phyloP scores from a whole-genome alignment of 1,284 basidiomycete genomes.

The Leccinum solheimii region DNA sequence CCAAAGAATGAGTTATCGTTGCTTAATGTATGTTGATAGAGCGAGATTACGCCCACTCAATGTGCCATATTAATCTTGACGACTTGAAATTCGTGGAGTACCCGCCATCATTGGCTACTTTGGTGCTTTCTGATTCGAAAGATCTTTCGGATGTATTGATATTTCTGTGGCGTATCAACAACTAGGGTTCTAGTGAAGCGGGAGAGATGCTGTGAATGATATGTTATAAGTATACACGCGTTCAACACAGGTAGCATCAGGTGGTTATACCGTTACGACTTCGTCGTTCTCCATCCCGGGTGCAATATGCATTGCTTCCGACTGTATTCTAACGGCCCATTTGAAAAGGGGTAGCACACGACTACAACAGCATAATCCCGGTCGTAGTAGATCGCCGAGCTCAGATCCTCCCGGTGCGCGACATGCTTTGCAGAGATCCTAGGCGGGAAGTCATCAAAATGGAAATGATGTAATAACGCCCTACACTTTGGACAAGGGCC shows the following conservation, averaged over 20 bases:
- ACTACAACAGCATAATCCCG: background rate
- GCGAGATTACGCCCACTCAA: slow-evolving; percentile 17
- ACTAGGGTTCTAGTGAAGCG: background rate
- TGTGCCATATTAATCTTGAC: background rate
- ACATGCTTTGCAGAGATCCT: background rate
- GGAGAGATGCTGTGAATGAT: slow-evolving; percentile 1
- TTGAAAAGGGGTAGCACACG: background rate
- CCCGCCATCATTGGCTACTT: background rate
- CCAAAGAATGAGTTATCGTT: slow-evolving; percentile 4
- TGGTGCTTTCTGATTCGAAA: background rate
- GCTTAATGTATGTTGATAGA: slow-evolving; percentile 9
- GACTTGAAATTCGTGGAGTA: slow-evolving; percentile 3
- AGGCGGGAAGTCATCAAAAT: background rate
- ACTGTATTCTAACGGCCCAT: background rate
- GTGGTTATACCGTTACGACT: slow-evolving; percentile 1
- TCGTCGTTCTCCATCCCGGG: slow-evolving; percentile 4
- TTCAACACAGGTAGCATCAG: background rate
- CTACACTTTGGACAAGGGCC: background rate
- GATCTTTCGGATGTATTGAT: slow-evolving; percentile 12
- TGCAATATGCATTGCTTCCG: background rate
- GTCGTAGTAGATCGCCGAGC: slow-evolving; percentile 7
- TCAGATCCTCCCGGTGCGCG: background rate
- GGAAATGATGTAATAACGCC: background rate
- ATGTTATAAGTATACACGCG: slow-evolving; percentile 7
- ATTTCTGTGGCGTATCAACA: slow-evolving; percentile 1